Evolutionary conservation across 1,284 basidiomycete genomes (phyloP), one percentile per base, ranked within the genome.

Genomic region (Lentinula novae-zelandiae): DNA sequence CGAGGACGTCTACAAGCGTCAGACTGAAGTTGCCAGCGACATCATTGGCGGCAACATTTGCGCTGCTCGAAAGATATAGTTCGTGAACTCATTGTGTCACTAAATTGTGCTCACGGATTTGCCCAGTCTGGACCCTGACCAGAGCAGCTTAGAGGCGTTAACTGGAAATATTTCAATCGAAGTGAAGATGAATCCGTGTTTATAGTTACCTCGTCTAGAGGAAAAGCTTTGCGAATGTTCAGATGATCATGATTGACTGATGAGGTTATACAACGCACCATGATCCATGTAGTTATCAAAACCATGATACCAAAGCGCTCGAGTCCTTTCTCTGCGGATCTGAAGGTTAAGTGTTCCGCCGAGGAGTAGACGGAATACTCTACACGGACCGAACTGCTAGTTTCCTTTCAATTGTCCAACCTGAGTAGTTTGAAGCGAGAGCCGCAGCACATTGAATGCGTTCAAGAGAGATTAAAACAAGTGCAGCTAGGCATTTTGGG

Each of bases 11-110:
- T 50, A 95, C 81, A 3, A 95, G 79, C 0, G 92, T 94, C 7
- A 94, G 71, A 13, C 89, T 90, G 72, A 89, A 95, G 72, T 95
- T 94, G 34, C 93, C 93, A 15, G 88, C 84, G 58, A 95, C 93
- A 67, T 95, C 93, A 67, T 95, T 95, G 39, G 82, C 75, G 1
- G 84, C 89, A 66, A 85, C 80, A 65, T 93, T 89, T 48, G 79
- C 76, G 36, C 89, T 92, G 53, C 53, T 40, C 62, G 50, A 65
- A 46, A 31, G 42, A 51, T 57, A 58, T 34, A 38, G 31, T 51
- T n/a, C 51, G 36, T 22, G 56, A 62, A 31, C 27, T 20, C 33
- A n/a, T 15, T 31, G 20, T 39, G 9, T 3, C 27, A 10, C 12
- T 31, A 58, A 40, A 62, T 65, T 54, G 63, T 60, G 78, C 89